These are phyloP conservation scores for Aspergillus japonicus DNA, from an alignment of 2,329 filamentous ascomycete species.

Conservation along the genomic window DNA sequence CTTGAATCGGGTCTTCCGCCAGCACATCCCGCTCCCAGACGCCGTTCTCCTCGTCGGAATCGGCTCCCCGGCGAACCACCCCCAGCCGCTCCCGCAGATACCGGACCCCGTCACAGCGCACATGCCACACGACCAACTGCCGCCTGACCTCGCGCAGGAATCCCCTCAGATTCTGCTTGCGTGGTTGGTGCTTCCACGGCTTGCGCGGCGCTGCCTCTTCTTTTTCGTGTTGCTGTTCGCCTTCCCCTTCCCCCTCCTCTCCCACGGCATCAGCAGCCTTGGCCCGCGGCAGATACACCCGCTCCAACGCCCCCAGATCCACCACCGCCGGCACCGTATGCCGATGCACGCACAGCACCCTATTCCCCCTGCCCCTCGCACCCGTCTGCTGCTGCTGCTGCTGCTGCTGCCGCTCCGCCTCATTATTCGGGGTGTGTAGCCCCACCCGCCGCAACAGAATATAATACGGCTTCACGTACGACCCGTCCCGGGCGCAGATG, in stretches of 20 bases:
- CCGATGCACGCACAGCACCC: slow-evolving; percentile 37
- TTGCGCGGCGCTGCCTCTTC: slow-evolving; percentile 21
- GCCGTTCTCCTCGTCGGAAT: slow-evolving; percentile 16
- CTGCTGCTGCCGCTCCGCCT: neutral
- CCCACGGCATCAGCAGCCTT: slow-evolving; percentile 6
- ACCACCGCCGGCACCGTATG: slow-evolving; percentile 50
- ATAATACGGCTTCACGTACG: slow-evolving; percentile 46
- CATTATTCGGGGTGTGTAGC: no score
- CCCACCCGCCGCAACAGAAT: slow-evolving; percentile 36
- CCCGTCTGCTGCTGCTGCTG: neutral
- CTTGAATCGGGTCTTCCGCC: neutral
- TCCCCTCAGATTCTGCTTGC: slow-evolving; percentile 37
- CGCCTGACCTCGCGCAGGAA: slow-evolving; percentile 42
- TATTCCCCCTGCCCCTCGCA: slow-evolving; percentile 15
- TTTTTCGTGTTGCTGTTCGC: neutral
- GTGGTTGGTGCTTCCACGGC: slow-evolving; percentile 17
- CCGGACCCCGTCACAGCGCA: slow-evolving; percentile 38
- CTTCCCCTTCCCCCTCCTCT: slow-evolving; percentile 16
- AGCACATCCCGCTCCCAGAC: slow-evolving; percentile 18
- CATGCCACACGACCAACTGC: slow-evolving; percentile 44
- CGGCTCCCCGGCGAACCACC: slow-evolving; percentile 14
- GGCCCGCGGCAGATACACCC: slow-evolving; percentile 30
- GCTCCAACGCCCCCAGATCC: slow-evolving; percentile 38
- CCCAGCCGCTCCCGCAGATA: slow-evolving; percentile 36
- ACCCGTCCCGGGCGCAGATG: slow-evolving; percentile 39